Percentiles rank a stretch among this genome's conserved stretches.
phyloP scores from a whole-genome alignment of 202 grass and related monocot species.

The Brachypodium distachyon region DNA sequence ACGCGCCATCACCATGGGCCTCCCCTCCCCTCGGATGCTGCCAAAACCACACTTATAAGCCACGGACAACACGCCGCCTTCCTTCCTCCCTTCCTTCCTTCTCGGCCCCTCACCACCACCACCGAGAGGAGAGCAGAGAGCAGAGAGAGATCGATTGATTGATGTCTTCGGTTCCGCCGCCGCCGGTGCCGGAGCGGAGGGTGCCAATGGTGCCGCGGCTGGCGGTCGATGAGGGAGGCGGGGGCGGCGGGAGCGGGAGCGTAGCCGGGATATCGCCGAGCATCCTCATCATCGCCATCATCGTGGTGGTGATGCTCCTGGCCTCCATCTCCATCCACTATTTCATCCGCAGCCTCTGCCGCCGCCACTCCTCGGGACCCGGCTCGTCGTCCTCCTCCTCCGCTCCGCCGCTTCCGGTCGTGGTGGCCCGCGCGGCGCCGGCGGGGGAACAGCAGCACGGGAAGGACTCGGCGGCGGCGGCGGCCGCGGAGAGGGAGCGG shows the following conservation, averaged over 20 bases:
- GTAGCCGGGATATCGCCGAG: slow-evolving; percentile 42
- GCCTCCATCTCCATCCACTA: slow-evolving; percentile 50
- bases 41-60: slow-evolving; percentile 43
- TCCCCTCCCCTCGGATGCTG: neutral
- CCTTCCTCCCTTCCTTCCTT: no score
- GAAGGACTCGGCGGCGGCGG: neutral
- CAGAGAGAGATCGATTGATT: neutral
- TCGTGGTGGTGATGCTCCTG: slow-evolving; percentile 54
- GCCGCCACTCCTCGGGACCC: neutral
- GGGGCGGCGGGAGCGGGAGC: neutral
- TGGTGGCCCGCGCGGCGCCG: neutral
- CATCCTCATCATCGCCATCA: slow-evolving; percentile 54
- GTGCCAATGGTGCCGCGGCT: neutral
- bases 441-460: slow-evolving; percentile 3
- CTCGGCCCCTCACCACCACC: neutral
- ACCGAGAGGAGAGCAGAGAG: neutral
- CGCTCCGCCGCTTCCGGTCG: slow-evolving; percentile 35
- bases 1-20: slow-evolving; percentile 3
- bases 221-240: slow-evolving; percentile 14
- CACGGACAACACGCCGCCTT: slow-evolving; percentile 15
- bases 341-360: slow-evolving; percentile 49
- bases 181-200: slow-evolving; percentile 2
- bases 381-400: no score
- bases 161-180: slow-evolving; percentile 24
- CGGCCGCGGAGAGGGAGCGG: slow-evolving; percentile 36